Conservation (phyloP, 805 yeast genomes). For the Saturnispora hagleri region DNA sequence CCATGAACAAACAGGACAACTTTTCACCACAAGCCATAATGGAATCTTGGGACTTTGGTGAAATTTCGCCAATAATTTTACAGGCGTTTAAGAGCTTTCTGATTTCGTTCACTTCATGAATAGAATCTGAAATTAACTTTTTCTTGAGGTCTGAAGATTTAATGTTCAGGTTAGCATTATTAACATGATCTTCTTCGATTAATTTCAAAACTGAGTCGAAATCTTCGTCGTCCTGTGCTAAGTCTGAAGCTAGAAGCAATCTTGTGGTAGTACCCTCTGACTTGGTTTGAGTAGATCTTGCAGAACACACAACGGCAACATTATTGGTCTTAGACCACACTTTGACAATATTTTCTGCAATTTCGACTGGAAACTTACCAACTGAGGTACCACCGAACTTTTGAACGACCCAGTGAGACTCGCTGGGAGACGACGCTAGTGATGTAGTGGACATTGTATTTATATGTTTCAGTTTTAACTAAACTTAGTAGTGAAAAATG, state of each 20-base stretch:
- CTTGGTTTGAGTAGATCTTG: slow-evolving; percentile 84
- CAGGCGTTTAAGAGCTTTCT: slow-evolving; percentile 74
- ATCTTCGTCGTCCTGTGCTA: slow-evolving; percentile 46
- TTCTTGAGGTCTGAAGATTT: slow-evolving; percentile 35
- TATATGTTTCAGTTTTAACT: not conserved
- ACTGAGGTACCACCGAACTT: slow-evolving; percentile 97
- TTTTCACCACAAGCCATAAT: slow-evolving; percentile 94
- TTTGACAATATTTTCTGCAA: slow-evolving; percentile 76
- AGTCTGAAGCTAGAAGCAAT: slow-evolving; percentile 73
- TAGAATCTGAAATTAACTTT: slow-evolving; percentile 49
- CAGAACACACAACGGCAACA: slow-evolving; percentile 94
- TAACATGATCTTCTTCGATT: slow-evolving; percentile 69
- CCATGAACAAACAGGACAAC: slow-evolving; percentile 81
- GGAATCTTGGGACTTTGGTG: slow-evolving; percentile 77
- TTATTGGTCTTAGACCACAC: slow-evolving; percentile 48
- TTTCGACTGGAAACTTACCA: slow-evolving; percentile 84
- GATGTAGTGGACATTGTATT: slow-evolving; percentile 14
- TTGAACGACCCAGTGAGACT: slow-evolving; percentile 65
- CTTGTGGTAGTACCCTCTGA: slow-evolving; percentile 94
- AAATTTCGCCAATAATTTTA: slow-evolving; percentile 83
- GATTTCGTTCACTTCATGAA: slow-evolving; percentile 57
- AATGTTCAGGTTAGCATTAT: slow-evolving; percentile 56
- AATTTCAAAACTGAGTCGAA: slow-evolving; percentile 51
- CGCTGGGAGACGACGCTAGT: slow-evolving; percentile 18
- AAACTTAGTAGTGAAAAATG: not conserved